Base-by-base conservation (phyloP, 1,139 yeast genomes). In the Yamadazyma sp. region DNA sequence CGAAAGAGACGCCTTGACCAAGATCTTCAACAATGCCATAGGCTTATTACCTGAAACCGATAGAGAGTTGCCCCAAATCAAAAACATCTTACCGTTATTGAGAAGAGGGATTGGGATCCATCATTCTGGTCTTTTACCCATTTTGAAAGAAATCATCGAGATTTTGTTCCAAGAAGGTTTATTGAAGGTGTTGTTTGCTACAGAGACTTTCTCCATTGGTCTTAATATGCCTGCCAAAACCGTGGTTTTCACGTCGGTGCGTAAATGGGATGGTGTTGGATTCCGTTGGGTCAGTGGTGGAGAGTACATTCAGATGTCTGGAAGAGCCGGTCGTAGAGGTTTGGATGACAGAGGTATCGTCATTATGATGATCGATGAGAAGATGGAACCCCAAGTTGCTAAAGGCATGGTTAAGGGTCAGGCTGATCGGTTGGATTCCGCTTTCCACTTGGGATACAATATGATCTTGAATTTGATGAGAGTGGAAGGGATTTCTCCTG, bases 301-400 rank as follows among this genome's bases (percentile, higher is more conserved):
- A 69, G 99, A 94, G 66, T 94, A 92, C 64, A 94, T 92, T 54
- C 99, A 94, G 68, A 92, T 92, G 99, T 87, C 97, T 31, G 99
- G 99, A 48, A 83, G 99, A 68, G 99, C 99, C 14, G 99, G 99
- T 55, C 91, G 99, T 75, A 87, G 99, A 76, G 98, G 99, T 55
- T 77, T 94, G 50, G 99, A 94, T 75, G 97, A 92, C 59, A 83
- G 98, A 59, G 99, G 99, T 67, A 91, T 92, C 61, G 98, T 94
- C 40, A 92, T 94, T 54, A 86, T 94, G 87, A 94, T 94, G 98
- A 89, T 92, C 62, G 98, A 92, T 61, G 98, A 92, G 60, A 92
- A 91, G 58, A 94, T 94, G 98, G 98, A 94, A 62, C 98, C 98
- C 4, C 95, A 89, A 54, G 96, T 92, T 29, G 98, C 98, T 15